phyloP scores from a whole-genome alignment of 2,329 filamentous ascomycete genomes.

The Alternaria sp. region DNA sequence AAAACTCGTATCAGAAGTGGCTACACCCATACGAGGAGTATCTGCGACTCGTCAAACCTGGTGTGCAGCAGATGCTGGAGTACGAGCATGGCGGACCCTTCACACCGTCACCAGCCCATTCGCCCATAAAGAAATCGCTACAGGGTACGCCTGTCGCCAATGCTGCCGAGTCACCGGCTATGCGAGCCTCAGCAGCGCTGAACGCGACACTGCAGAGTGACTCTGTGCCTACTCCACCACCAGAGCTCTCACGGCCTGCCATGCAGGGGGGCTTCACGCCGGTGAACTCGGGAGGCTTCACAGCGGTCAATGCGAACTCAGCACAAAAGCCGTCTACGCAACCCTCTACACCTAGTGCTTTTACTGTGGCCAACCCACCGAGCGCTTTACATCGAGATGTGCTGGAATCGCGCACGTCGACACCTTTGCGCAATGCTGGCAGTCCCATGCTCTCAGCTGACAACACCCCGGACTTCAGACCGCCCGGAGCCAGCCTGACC shows the following conservation, averaged over 20 bases:
- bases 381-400: conserved; percentile 60
- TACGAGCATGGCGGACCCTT: conserved; percentile 90
- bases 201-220: conserved; percentile 60
- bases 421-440: conserved; percentile 65
- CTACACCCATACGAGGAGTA: conserved; percentile 97
- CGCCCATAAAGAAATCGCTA: conserved; percentile 68
- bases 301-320: conserved; percentile 65
- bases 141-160: conserved; percentile 58
- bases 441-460: conserved; percentile 70
- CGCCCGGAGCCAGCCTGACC: conserved; percentile 55
- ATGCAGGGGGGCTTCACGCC: conserved; percentile 71
- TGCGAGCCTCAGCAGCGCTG: conserved; percentile 62
- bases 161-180: conserved; percentile 70
- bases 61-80: conserved; percentile 95
- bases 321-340: conserved; percentile 27
- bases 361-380: conserved; percentile 64
- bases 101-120: conserved; percentile 77
- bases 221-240: conserved; percentile 34
- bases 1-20: conserved; percentile 98
- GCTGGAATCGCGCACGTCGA: conserved; percentile 61
- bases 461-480: conserved; percentile 68
- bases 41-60: conserved; percentile 85
- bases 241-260: conserved; percentile 66
- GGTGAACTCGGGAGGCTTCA: conserved; percentile 70
- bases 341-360: conserved; percentile 46